Conservation (phyloP, 2,329 filamentous ascomycete species). For the Alternaria longipes region DNA sequence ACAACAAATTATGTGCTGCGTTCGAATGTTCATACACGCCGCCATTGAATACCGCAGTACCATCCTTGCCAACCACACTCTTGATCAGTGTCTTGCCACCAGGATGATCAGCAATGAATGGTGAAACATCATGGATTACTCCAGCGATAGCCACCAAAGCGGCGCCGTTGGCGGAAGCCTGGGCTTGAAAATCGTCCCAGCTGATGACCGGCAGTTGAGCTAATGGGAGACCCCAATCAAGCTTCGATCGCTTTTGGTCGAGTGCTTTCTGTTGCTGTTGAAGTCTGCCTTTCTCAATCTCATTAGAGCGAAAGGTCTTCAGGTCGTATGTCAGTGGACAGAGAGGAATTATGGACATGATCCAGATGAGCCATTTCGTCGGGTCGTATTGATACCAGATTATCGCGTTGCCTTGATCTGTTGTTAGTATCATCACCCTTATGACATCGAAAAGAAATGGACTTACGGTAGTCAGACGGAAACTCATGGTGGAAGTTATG, state of each 20-base stretch:
- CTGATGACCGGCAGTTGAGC: conserved; percentile 49
- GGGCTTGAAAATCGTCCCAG: conserved; percentile 50
- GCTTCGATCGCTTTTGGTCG: conserved; percentile 44
- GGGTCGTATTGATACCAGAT: conserved; percentile 52
- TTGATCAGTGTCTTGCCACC: conserved; percentile 51
- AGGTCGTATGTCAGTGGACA: conserved; percentile 48
- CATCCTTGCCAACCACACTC: conserved; percentile 50
- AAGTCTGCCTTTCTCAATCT: conserved; percentile 53
- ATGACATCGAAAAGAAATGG: neutral
- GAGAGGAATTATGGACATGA: conserved; percentile 42
- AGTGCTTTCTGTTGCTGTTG: conserved; percentile 54
- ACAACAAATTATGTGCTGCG: conserved; percentile 52
- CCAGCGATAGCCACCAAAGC: conserved; percentile 49
- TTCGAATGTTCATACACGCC: conserved; percentile 53
- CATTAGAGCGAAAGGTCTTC: conserved; percentile 46
- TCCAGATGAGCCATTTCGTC: conserved; percentile 53
- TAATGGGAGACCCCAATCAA: conserved; percentile 52
- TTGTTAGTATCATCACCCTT: neutral
- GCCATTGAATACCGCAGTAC: conserved; percentile 52
- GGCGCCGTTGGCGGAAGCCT: conserved; percentile 42
- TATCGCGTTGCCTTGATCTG: conserved; percentile 47
- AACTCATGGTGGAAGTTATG: conserved; percentile 56
- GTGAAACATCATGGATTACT: conserved; percentile 51
- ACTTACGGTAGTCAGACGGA: conserved; percentile 38
- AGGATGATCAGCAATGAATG: conserved; percentile 50